A percentile compares a stretch with the other conserved stretches of the same genome.
Evolutionary conservation across 2,329 filamentous ascomycete genomes (phyloP).

Genomic region (Cladophialophora immunda): DNA sequence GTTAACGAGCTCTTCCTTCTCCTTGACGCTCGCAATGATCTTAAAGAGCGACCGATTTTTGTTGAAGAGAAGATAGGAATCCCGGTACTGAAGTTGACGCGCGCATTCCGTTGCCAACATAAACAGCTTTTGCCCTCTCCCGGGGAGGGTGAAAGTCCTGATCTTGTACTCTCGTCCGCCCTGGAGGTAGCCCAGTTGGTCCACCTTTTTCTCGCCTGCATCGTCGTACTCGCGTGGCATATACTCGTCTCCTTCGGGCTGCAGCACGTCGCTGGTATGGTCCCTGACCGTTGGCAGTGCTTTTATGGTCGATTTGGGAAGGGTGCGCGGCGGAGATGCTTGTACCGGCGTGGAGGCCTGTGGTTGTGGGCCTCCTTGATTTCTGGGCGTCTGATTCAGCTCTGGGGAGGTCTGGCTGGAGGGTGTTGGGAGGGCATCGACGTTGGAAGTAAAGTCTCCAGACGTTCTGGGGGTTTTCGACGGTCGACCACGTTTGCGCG

Average conservation of each 20-base stretch:
- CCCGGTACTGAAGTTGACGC: slow-evolving; percentile 88
- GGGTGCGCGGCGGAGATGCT: slow-evolving; percentile 62
- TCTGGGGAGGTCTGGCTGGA: slow-evolving; percentile 44
- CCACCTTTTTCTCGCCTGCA: slow-evolving; percentile 92
- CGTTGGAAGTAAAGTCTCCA: slow-evolving; percentile 44
- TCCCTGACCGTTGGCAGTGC: slow-evolving; percentile 94
- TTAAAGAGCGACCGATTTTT: slow-evolving; percentile 97
- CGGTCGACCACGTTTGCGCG: slow-evolving; percentile 60
- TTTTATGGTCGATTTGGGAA: slow-evolving; percentile 72
- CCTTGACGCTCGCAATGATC: slow-evolving; percentile 93
- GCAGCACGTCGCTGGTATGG: slow-evolving; percentile 95
- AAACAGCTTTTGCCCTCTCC: slow-evolving; percentile 91
- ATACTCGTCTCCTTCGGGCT: slow-evolving; percentile 89
- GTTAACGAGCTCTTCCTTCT: slow-evolving; percentile 94
- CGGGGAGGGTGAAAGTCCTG: slow-evolving; percentile 89
- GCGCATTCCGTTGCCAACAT: slow-evolving; percentile 99
- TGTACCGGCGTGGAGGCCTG: slow-evolving; percentile 62
- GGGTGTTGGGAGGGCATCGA: slow-evolving; percentile 44
- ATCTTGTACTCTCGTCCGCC: slow-evolving; percentile 90
- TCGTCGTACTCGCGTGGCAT: slow-evolving; percentile 92
- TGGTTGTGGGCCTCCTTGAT: slow-evolving; percentile 35
- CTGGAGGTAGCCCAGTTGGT: slow-evolving; percentile 79
- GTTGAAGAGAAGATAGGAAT: slow-evolving; percentile 98
- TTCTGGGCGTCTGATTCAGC: slow-evolving; percentile 51
- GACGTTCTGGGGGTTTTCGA: slow-evolving; percentile 56